A percentile compares a stretch with the other conserved stretches of the same genome.
phyloP scores from a whole-genome alignment of 495 filamentous ascomycete species.

The Penicillium longicatenatum region DNA sequence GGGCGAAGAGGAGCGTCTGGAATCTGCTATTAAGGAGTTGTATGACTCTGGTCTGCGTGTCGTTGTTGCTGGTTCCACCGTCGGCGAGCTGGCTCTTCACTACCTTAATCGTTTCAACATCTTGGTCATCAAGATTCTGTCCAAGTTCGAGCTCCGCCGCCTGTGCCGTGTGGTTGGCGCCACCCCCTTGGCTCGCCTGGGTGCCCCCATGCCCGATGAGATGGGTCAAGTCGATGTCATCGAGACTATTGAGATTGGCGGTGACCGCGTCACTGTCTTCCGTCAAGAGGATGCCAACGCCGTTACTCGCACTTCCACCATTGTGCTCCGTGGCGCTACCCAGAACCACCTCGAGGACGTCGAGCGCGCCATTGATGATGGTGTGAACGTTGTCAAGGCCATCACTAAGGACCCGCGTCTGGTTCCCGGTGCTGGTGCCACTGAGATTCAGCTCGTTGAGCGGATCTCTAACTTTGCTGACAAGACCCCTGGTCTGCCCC shows the following conservation, averaged over 20 bases:
- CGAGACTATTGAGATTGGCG: slow-evolving; percentile 97
- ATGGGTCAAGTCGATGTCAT: slow-evolving; percentile 95
- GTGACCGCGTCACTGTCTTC: slow-evolving; percentile 98
- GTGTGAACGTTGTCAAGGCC: slow-evolving; percentile 98
- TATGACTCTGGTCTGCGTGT: slow-evolving; percentile 92
- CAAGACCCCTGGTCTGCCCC: slow-evolving; percentile 86
- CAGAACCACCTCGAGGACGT: slow-evolving; percentile 98
- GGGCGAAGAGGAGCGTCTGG: slow-evolving; percentile 91
- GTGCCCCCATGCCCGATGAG: slow-evolving; percentile 99
- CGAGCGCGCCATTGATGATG: slow-evolving; percentile 96
- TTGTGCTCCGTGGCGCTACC: slow-evolving; percentile 93
- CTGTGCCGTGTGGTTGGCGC: slow-evolving; percentile 96
- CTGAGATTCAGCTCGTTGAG: slow-evolving; percentile 93
- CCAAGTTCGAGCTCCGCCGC: slow-evolving; percentile 94
- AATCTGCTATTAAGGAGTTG: slow-evolving; percentile 88
- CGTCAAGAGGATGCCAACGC: slow-evolving; percentile 93
- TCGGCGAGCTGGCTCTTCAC: slow-evolving; percentile 95
- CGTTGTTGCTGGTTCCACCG: slow-evolving; percentile 83
- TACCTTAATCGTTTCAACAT: slow-evolving; percentile 98
- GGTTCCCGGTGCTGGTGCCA: slow-evolving; percentile 92
- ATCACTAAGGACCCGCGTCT: slow-evolving; percentile 91
- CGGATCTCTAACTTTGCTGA: slow-evolving; percentile 86
- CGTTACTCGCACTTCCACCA: slow-evolving; percentile 85
- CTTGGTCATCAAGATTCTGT: slow-evolving; percentile 94
- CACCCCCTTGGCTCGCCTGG: slow-evolving; percentile 90